Evolutionary conservation across 1,284 basidiomycete species (phyloP), one percentile per base, ranked within the genome.

Genomic region (Sanghuangporus baumii): DNA sequence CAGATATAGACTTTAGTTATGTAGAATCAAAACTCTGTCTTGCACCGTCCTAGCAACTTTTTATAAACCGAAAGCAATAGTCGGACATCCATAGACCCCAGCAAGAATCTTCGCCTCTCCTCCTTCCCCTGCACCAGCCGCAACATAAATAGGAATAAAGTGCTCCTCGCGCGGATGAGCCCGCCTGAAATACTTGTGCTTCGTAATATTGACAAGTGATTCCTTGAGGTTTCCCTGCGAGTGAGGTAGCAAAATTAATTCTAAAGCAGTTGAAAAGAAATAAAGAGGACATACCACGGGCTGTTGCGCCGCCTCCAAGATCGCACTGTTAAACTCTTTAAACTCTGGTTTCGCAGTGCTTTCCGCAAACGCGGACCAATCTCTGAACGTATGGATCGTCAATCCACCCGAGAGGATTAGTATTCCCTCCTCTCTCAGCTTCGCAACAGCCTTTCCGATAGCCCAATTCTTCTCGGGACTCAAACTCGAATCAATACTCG

Each of bases 111-210:
- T 76, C 11, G 78, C 78, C 31, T 75, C 72, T 12, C 83, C 83
- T 6, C 75, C 78, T 61, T 84, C 85, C 4, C 85, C 87, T n/a
- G 87, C 88, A 8, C 88, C 88, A 23, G 83, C 86, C 4, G 84
- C 88, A 46, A 89, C 77, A 71, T 90, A 91, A 23, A 91, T 68
- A 9, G 89, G 88, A 18, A 90, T 77, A 70, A 89, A 89, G 67
- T 91, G 89, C 23, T 91, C 89, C 68, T 85, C 84, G 6, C 86
- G 76, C 2, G 88, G 89, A 67, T 91, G 87, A 23, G 84, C 80
- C 2, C 76, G 69, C 2, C 86, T 78, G 76, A 89, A 91, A 11
- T 81, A 84, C 14, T 74, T 69, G 67, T 90, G 87, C 48, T 75
- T 75, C 8, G 76, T 77, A 61, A 91, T 75, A 14, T 75, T 73